Conservation (phyloP, 495 filamentous ascomycete species). For the Hyaloscypha finlandica region DNA sequence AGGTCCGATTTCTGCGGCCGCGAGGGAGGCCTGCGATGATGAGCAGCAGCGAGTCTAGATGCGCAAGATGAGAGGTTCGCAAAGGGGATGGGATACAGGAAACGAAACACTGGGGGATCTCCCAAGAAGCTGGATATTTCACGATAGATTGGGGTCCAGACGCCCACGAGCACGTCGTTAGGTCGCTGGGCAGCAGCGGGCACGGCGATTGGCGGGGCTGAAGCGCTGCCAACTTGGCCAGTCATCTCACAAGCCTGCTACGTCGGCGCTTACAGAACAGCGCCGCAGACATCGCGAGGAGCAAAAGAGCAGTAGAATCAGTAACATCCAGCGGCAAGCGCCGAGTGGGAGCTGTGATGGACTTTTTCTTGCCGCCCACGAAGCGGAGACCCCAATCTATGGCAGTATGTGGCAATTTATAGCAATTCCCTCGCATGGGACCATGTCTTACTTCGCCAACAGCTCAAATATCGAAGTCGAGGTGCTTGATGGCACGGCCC, state of each 20-base stretch:
- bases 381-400: neutral
- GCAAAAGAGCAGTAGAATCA: neutral
- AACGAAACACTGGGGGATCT: slow-evolving; percentile 18
- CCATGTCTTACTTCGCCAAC: too few relatives aligned
- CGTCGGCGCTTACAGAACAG: slow-evolving; percentile 18
- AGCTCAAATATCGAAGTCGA: too few relatives aligned
- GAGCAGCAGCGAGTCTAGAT: neutral
- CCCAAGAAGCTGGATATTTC: slow-evolving; percentile 18
- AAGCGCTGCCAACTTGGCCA: slow-evolving; percentile 23
- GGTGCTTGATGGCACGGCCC: too few relatives aligned
- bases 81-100: slow-evolving; percentile 17
- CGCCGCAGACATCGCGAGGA: neutral
- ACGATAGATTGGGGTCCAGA: slow-evolving; percentile 17
- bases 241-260: slow-evolving; percentile 2
- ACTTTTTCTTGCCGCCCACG: slow-evolving; percentile 1
- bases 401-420: neutral
- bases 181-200: slow-evolving; percentile 4
- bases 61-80: slow-evolving; percentile 17
- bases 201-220: slow-evolving; percentile 23
- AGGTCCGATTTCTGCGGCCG: slow-evolving; percentile 30
- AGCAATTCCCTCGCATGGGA: neutral
- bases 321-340: neutral
- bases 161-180: slow-evolving; percentile 16
- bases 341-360: neutral
- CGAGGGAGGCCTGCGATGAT: slow-evolving; percentile 10